A percentile compares a stretch with the other conserved stretches of the same genome.
These are phyloP conservation scores for Nothophaeocryptopus gaeumannii DNA, from an alignment of 2,329 filamentous ascomycete species.

Conservation along the genomic window DNA sequence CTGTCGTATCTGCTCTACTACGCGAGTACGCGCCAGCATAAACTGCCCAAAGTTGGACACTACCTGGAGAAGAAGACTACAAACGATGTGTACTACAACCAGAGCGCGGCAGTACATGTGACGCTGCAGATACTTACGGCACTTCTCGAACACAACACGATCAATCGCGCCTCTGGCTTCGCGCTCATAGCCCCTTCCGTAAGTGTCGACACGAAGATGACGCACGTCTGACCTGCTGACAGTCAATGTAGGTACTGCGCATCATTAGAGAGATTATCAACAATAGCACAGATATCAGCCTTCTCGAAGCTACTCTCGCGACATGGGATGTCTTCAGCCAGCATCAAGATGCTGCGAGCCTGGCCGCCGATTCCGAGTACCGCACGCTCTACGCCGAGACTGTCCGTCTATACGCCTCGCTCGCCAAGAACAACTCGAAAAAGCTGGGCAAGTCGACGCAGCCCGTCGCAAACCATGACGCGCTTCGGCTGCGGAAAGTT, in stretches of 20 bases:
- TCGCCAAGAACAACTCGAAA: conserved; percentile 60
- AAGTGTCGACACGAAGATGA: background rate
- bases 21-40: conserved; percentile 87
- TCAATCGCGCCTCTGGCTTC: conserved; percentile 72
- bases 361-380: conserved; percentile 83
- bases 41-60: conserved; percentile 91
- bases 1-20: conserved; percentile 97
- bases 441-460: conserved; percentile 32
- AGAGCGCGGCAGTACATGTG: conserved; percentile 83
- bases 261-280: conserved; percentile 75
- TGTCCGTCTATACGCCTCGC: conserved; percentile 73
- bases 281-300: conserved; percentile 79
- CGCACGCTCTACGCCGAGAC: conserved; percentile 78
- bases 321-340: conserved; percentile 87
- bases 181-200: conserved; percentile 71
- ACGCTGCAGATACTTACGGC: conserved; percentile 89
- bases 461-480: conserved; percentile 60
- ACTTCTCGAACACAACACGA: conserved; percentile 73
- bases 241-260: conserved; percentile 64
- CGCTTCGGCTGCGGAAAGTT: conserved; percentile 60
- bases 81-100: conserved; percentile 82
- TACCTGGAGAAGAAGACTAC: conserved; percentile 94
- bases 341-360: conserved; percentile 79
- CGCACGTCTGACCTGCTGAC: conserved; percentile 4
- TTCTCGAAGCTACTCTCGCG: conserved; percentile 85